Conservation (phyloP, 768 basidiomycete species). For the Tricholoma matsutake region DNA sequence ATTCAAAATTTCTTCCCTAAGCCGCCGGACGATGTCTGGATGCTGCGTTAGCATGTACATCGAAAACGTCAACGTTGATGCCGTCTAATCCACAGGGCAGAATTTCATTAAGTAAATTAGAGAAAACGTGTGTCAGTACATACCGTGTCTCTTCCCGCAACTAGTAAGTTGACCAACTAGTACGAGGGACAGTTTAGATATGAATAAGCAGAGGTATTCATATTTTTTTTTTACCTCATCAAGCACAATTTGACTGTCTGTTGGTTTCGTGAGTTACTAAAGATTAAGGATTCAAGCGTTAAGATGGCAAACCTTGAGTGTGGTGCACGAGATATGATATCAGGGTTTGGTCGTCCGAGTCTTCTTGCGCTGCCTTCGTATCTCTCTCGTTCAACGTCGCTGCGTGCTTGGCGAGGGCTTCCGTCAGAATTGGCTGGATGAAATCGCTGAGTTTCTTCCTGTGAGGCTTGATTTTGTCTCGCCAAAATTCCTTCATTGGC, state of each 20-base stretch:
- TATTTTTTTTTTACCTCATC: slow-evolving; percentile 19
- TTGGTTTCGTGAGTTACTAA: not conserved
- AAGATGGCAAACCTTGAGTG: slow-evolving; percentile 42
- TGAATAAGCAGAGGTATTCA: not conserved
- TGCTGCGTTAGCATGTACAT: slow-evolving; percentile 54
- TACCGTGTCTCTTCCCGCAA: slow-evolving; percentile 45
- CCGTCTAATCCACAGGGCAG: slow-evolving; percentile 30
- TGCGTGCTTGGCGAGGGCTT: slow-evolving; percentile 37
- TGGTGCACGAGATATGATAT: slow-evolving; percentile 51
- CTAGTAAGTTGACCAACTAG: slow-evolving; percentile 37
- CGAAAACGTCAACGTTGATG: slow-evolving; percentile 49
- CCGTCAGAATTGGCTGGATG: slow-evolving; percentile 49
- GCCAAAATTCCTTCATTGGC: slow-evolving; percentile 52
- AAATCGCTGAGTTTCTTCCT: slow-evolving; percentile 48
- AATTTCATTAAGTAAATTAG: not conserved
- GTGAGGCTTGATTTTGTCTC: slow-evolving; percentile 41
- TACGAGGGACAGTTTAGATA: slow-evolving; percentile 6
- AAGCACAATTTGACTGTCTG: slow-evolving; percentile 19
- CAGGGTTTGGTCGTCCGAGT: slow-evolving; percentile 33
- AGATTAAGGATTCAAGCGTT: not conserved
- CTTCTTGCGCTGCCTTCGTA: slow-evolving; percentile 15
- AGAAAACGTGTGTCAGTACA: not conserved
- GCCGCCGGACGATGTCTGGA: no score
- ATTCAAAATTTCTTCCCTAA: no score
- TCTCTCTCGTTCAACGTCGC: slow-evolving; percentile 11